A percentile compares a stretch with the other conserved stretches of the same genome.
phyloP scores from a whole-genome alignment of 345 rosid genomes.

The Salix udensis region DNA sequence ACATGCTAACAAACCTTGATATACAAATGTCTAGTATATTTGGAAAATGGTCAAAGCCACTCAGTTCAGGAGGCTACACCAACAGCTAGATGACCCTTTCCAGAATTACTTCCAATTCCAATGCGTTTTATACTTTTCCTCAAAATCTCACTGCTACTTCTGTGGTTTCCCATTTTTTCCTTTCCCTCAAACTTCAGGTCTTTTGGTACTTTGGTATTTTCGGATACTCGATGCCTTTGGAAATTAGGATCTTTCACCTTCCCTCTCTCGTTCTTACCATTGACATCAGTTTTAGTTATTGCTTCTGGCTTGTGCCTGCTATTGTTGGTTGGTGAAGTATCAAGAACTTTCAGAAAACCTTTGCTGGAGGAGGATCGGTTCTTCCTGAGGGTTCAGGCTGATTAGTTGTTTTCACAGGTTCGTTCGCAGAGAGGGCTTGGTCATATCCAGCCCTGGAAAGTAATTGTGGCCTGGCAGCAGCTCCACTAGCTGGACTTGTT shows the following conservation, averaged over 20 bases:
- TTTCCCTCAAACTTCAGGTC: conserved; percentile 23
- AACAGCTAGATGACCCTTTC: conserved; percentile 34
- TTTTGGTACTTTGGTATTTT: conserved; percentile 14
- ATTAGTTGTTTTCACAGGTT: conserved; percentile 1
- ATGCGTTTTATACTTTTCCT: conserved; percentile 37
- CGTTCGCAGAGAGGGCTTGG: conserved; percentile 11
- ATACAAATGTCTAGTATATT: neutral
- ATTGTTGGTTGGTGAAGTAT: conserved; percentile 10
- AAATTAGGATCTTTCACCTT: conserved; percentile 23
- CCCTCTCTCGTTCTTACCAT: conserved; percentile 23
- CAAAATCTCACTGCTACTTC: conserved; percentile 29
- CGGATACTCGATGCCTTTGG: conserved; percentile 20
- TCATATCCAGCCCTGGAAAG: conserved; percentile 27
- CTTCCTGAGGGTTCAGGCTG: conserved; percentile 9
- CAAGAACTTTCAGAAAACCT: conserved; percentile 19
- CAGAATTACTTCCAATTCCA: conserved; percentile 28
- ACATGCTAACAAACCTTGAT: neutral
- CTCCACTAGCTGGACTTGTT: conserved; percentile 24
- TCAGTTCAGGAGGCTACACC: conserved; percentile 43
- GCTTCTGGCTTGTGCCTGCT: conserved; percentile 11
- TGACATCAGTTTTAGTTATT: conserved; percentile 11
- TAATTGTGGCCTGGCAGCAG: conserved; percentile 18
- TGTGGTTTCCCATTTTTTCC: conserved; percentile 25
- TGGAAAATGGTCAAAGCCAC: neutral
- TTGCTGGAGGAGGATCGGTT: conserved; percentile 12